phyloP scores from a whole-genome alignment of 2,329 filamentous ascomycete genomes.

The Sphaerulina populicola region DNA sequence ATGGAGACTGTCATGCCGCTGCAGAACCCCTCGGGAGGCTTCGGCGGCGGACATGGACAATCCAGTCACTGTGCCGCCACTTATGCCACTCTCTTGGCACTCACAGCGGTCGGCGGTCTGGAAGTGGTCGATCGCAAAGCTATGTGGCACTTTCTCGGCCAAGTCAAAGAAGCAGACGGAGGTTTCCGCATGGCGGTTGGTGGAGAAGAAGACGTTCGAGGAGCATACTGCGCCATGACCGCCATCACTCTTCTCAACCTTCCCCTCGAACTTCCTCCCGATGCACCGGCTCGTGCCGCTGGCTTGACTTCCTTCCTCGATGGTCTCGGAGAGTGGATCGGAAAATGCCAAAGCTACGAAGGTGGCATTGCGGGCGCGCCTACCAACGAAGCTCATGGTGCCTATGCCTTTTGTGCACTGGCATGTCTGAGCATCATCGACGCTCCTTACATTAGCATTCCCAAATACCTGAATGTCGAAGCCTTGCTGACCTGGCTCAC shows the following conservation, averaged over 20 bases:
- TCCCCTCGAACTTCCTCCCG: slow-evolving; percentile 66
- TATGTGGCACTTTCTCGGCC: slow-evolving; percentile 86
- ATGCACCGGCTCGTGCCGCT: slow-evolving; percentile 57
- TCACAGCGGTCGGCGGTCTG: slow-evolving; percentile 69
- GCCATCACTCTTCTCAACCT: slow-evolving; percentile 75
- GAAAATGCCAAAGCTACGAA: slow-evolving; percentile 87
- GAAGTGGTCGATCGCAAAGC: slow-evolving; percentile 69
- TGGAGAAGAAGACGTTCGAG: slow-evolving; percentile 89
- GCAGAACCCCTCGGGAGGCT: slow-evolving; percentile 77
- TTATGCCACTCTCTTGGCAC: slow-evolving; percentile 72
- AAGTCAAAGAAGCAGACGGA: slow-evolving; percentile 76
- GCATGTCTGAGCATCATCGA: slow-evolving; percentile 82
- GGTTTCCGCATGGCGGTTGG: slow-evolving; percentile 81
- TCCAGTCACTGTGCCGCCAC: slow-evolving; percentile 79
- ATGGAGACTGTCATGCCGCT: slow-evolving; percentile 65
- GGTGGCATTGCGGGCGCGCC: slow-evolving; percentile 84
- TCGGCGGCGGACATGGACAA: slow-evolving; percentile 90
- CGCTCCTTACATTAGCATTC: slow-evolving; percentile 64
- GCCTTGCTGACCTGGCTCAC: slow-evolving; percentile 80
- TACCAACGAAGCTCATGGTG: slow-evolving; percentile 85
- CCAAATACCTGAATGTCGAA: slow-evolving; percentile 68
- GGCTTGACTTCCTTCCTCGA: slow-evolving; percentile 61
- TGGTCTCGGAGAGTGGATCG: slow-evolving; percentile 69
- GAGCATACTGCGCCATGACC: slow-evolving; percentile 84
- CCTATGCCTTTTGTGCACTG: slow-evolving; percentile 90